phyloP scores from a whole-genome alignment of 2,329 filamentous ascomycete genomes.

The Fusarium anthophilum region DNA sequence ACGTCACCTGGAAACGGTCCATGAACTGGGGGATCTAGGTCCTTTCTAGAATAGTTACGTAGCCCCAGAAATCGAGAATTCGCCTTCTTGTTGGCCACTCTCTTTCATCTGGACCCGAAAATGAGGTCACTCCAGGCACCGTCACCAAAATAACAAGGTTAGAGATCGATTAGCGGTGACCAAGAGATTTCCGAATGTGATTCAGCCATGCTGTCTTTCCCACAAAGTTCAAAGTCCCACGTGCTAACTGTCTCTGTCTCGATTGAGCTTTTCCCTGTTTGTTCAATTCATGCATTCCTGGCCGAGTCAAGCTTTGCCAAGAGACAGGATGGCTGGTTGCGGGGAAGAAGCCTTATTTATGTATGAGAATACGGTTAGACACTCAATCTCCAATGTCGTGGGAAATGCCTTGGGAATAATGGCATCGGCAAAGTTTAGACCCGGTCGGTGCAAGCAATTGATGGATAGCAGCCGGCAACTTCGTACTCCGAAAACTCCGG shows the following conservation, averaged over 20 bases:
- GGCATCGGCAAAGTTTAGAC: background rate
- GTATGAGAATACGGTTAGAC: background rate
- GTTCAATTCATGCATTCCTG: background rate
- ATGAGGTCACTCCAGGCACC: conserved; percentile 16
- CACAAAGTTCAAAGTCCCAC: background rate
- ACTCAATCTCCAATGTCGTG: background rate
- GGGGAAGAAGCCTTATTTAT: background rate
- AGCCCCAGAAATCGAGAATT: background rate
- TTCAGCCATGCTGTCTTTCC: background rate
- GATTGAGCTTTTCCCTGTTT: background rate
- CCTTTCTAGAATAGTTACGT: conserved; percentile 15
- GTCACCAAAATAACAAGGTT: conserved; percentile 5
- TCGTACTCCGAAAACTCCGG: conserved; percentile 27
- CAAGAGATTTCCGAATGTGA: conserved; percentile 1
- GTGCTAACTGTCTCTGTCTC: background rate
- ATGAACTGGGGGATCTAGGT: background rate
- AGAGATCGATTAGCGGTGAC: conserved; percentile 6
- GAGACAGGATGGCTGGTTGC: background rate
- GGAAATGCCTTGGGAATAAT: background rate
- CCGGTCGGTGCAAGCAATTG: background rate
- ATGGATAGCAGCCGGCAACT: background rate
- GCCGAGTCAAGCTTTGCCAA: conserved; percentile 8
- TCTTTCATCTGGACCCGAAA: background rate
- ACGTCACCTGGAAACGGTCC: conserved; percentile 6
- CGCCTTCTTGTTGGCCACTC: background rate